Evolutionary conservation across 805 yeast species (phyloP).

Genomic region (Kodamaea laetipori): DNA sequence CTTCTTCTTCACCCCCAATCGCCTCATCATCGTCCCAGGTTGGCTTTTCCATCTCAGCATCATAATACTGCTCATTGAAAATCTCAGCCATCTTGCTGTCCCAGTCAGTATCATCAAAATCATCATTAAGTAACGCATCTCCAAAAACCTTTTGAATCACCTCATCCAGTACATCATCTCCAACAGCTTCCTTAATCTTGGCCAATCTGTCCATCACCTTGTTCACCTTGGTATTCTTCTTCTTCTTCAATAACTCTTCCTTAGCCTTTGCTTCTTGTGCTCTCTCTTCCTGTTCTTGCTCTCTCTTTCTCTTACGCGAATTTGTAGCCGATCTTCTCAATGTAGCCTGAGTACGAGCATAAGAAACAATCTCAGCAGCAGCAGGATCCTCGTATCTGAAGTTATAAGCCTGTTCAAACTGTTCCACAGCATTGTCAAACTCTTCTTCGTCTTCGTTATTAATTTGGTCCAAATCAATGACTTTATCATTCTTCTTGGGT

Average conservation of each 20-base stretch:
- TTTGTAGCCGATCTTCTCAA: constrained; percentile 72
- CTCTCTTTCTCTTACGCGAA: constrained; percentile 80
- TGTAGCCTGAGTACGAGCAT: constrained; percentile 93
- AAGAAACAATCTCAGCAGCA: constrained; percentile 87
- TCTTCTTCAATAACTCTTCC: constrained; percentile 64
- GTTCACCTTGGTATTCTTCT: constrained; percentile 74
- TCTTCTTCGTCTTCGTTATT: constrained; percentile 72
- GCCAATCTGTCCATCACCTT: constrained; percentile 71
- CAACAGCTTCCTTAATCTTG: constrained; percentile 67
- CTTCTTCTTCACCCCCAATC: constrained; percentile 20
- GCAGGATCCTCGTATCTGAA: constrained; percentile 93
- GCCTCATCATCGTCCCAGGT: constrained; percentile 53
- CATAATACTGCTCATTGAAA: constrained; percentile 82
- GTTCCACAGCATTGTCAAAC: constrained; percentile 89
- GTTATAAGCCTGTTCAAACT: constrained; percentile 89
- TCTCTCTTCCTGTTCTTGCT: constrained; percentile 59
- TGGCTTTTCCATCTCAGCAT: constrained; percentile 53
- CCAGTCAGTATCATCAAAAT: constrained; percentile 91
- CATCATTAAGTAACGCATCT: constrained; percentile 76
- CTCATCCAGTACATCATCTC: constrained; percentile 61
- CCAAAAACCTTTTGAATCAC: constrained; percentile 67
- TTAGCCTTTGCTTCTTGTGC: constrained; percentile 53
- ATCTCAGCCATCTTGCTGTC: constrained; percentile 81
- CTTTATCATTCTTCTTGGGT: constrained; percentile 66
- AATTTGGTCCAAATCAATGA: constrained; percentile 50